Evolutionary conservation across 2,329 filamentous ascomycete genomes (phyloP), one percentile per base, ranked within the genome.

Genomic region (Mariannaea elegans): DNA sequence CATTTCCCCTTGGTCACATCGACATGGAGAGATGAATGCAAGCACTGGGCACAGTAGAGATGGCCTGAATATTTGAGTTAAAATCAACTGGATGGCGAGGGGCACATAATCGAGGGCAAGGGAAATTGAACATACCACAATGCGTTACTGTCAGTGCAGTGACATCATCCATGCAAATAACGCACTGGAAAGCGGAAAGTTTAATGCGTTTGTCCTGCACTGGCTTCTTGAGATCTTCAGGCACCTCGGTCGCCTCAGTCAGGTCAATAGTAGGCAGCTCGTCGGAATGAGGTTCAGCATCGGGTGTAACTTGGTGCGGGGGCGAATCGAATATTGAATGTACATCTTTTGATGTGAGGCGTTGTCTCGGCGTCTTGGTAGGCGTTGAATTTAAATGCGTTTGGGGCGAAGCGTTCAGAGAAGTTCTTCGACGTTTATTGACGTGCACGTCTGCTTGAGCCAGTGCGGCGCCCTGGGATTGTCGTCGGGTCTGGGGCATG

Each of bases 131-230:
- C 85, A 64, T 84, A 90, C 87, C 87, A 73, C 87, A 90, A 72
- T 89, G 85, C 3, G 87, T 90, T 44, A 89, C 83, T 1, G 86
- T 88, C 61, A 90, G 68, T 24, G 80, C 77, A 2, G 81, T 82
- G 23, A 80, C 82, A 61, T 86, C 80, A 61, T 90, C 87, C 85
- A 90, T 87, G 74, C 87, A 90, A 58, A 90, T 90, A 41, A 87
- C 85, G 62, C 87, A 90, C 73, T 89, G 85, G 46, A 89, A 87
- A 4, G 78, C 77, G 42, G 80, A 78, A 14, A 90, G 73, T 71
- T 84, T 86, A 68, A 80, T 72, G 49, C 75, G 79, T 10, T 81
- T 84, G 49, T 84, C 82, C 48, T 78, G 76, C 53, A 81, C 77
- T 10, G 78, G 78, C 61, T 78, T 76, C 59, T 76, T 73, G n/a